phyloP scores from a whole-genome alignment of 2,329 filamentous ascomycete genomes.

The Corinectria fuckeliana region DNA sequence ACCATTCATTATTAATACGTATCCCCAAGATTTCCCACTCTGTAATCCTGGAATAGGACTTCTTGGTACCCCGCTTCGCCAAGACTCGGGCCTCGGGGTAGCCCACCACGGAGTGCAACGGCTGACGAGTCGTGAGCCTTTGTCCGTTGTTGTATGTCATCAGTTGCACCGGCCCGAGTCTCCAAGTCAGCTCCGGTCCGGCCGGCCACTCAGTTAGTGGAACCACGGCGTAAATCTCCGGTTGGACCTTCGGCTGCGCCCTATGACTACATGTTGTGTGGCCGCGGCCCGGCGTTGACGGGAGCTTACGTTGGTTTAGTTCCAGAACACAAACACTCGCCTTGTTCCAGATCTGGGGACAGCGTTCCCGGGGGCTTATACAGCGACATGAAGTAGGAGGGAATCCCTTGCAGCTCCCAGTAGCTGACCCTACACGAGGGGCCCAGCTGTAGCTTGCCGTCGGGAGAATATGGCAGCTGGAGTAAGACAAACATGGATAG shows the following conservation, averaged over 20 bases:
- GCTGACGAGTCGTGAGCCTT: background rate
- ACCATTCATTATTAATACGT: background rate
- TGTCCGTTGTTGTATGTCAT: background rate
- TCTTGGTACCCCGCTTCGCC: background rate
- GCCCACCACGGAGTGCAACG: background rate
- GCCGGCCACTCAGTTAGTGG: background rate
- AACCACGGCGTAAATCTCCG: background rate
- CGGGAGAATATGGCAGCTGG: background rate
- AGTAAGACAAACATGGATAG: background rate
- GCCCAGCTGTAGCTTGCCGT: background rate
- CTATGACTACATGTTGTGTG: background rate
- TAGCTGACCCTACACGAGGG: slow-evolving; percentile 8
- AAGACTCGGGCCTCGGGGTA: background rate
- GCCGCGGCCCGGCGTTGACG: background rate
- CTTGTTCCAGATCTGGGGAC: too few species aligned
- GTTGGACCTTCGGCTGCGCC: background rate
- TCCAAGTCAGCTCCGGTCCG: background rate
- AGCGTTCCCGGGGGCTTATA: too few species aligned
- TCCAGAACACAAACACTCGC: too few species aligned
- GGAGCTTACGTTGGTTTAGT: background rate
- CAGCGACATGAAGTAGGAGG: too few species aligned
- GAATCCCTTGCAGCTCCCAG: too few species aligned
- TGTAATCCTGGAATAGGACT: background rate
- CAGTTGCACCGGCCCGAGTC: background rate
- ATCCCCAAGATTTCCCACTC: background rate